A percentile compares a stretch with the other conserved stretches of the same genome.
phyloP scores from a whole-genome alignment of 805 yeast genomes.

The Saccharomyces jurei region DNA sequence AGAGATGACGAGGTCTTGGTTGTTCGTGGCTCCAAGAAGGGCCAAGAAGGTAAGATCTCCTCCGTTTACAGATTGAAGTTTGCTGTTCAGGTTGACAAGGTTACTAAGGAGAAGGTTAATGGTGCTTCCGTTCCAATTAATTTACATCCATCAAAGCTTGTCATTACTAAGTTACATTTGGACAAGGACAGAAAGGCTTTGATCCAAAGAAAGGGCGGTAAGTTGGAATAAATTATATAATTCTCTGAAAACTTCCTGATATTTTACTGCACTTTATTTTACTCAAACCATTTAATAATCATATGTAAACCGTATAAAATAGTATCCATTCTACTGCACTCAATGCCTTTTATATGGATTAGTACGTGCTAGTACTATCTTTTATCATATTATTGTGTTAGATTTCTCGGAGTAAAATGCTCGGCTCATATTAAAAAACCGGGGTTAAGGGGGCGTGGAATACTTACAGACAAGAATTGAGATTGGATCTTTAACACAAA shows the following conservation, averaged over 20 bases:
- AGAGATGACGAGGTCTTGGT: constrained; percentile 92
- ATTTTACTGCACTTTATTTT: not conserved
- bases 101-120: constrained; percentile 94
- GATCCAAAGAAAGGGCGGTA: constrained; percentile 97
- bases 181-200: constrained; percentile 98
- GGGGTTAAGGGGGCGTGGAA: not conserved
- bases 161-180: constrained; percentile 95
- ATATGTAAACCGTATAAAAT: not conserved
- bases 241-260: not conserved
- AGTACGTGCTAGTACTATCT: no score
- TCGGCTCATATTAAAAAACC: not conserved
- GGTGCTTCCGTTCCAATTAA: constrained; percentile 96
- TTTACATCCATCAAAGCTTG: constrained; percentile 98
- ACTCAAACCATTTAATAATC: not conserved
- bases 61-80: constrained; percentile 98
- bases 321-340: not conserved
- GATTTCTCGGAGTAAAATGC: not conserved
- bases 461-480: not conserved
- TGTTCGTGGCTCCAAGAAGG: constrained; percentile 98
- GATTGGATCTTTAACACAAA: not conserved
- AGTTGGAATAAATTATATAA: constrained; percentile 60
- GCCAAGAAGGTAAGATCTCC: constrained; percentile 96
- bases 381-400: no score
- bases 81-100: constrained; percentile 93
- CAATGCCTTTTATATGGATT: not conserved